Conservation (phyloP, 2,329 filamentous ascomycete species). For the Colletotrichum sp. region DNA sequence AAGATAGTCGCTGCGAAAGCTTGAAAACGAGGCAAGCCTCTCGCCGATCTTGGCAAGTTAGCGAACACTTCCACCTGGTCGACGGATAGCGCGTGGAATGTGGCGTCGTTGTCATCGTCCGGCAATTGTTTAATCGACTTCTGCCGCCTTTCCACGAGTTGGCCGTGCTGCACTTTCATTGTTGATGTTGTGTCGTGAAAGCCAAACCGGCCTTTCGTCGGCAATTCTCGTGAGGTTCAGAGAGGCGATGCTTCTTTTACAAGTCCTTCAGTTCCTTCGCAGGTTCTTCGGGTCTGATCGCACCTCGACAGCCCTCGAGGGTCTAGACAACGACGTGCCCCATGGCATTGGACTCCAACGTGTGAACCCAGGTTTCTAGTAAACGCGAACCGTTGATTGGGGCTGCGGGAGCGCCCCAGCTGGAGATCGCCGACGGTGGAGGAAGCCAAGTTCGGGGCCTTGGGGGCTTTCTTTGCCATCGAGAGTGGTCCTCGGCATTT, state of each 20-base stretch:
- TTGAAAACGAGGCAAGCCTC: neutral
- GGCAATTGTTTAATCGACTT: neutral
- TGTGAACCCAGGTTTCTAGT: neutral
- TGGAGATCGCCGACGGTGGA: constrained; percentile 3
- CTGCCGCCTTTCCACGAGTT: neutral
- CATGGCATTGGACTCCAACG: neutral
- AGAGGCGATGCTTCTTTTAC: neutral
- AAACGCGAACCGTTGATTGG: neutral
- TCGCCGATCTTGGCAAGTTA: constrained; percentile 1
- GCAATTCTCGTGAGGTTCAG: neutral
- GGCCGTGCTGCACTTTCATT: neutral
- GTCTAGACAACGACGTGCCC: neutral
- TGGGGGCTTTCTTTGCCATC: neutral
- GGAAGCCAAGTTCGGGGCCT: constrained; percentile 7
- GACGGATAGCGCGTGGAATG: neutral
- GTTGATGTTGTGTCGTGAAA: neutral
- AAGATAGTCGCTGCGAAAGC: neutral
- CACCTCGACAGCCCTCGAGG: neutral
- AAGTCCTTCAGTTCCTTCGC: neutral
- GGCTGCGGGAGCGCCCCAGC: neutral
- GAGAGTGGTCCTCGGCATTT: neutral
- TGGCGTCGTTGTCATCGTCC: constrained; percentile 2
- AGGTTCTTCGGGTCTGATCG: neutral
- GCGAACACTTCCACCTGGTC: neutral
- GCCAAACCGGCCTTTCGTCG: neutral